Base-by-base conservation (phyloP, 108 stramenopile genomes). In the Nitzschia sp. region DNA sequence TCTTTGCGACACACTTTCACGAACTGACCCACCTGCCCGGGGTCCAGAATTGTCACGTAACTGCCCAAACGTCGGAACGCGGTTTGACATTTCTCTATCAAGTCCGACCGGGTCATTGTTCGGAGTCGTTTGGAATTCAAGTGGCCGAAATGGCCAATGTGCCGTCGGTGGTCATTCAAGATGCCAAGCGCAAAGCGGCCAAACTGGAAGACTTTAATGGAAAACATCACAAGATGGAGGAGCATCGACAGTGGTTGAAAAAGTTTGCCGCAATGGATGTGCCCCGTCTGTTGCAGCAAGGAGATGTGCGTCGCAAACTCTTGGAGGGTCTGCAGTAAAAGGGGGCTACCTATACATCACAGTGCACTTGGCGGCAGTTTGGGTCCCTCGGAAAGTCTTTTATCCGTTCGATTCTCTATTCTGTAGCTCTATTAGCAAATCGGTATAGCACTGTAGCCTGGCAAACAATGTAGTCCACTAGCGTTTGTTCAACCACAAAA, bases 1-100 rank as follows among this genome's bases (percentile, higher is more conserved):
- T 99, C 18, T 99, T 99, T 76, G 98, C 99, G 1, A 99, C 99
- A 0, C 99, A 99, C 77, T 99, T 99, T 67, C 99, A 99, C 73
- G 99, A 99, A 75, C 75, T 99, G 32, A 98, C 98, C 2, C 46
- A 49, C n/a, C 27, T 80, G 42, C 82, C 81, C 2, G 69, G 59
- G 1, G 93, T 98, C 18, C 74, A 80, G 54, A 98, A 98, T 75
- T 83, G 87, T 66, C 98, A 98, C 74, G 97, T 99, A 25, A 84
- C 95, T 31, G 97, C 98, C 17, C 83, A 84, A 60, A 34, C n/a
- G 2, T 77, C 66, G 38, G 64, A 71, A n/a, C 82, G 85, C 64
- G 89, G 82, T 19, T 57, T 95, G 48, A 90, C 90, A 3, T 95
- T 94, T 75, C 68, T 95, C 30, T 95, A 95, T 59, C 74, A 90